These are phyloP conservation scores for Stemphylium lycopersici DNA, from an alignment of 2,329 filamentous ascomycete species.

Conservation along the genomic window DNA sequence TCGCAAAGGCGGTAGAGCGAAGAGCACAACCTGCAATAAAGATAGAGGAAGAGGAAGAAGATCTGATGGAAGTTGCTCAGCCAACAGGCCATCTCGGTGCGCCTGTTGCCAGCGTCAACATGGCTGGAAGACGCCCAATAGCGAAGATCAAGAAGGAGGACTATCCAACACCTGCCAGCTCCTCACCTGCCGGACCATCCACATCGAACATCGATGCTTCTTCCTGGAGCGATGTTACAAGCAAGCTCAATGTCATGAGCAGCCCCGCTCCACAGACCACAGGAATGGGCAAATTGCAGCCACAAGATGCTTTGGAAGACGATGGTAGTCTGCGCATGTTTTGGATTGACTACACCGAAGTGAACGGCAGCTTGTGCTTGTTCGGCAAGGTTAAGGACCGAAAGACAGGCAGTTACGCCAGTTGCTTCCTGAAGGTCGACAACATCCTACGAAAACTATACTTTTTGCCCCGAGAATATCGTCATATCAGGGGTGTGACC, in stretches of 20 bases:
- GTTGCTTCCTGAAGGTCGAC: conserved; percentile 95
- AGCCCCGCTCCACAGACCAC: conserved; percentile 69
- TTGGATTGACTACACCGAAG: conserved; percentile 94
- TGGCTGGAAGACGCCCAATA: conserved; percentile 77
- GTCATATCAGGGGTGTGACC: conserved; percentile 65
- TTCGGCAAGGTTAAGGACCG: conserved; percentile 97
- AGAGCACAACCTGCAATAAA: conserved; percentile 65
- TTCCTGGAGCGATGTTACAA: conserved; percentile 86
- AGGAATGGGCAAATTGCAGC: conserved; percentile 78
- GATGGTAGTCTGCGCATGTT: conserved; percentile 94
- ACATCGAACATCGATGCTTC: conserved; percentile 70
- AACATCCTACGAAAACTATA: conserved; percentile 92
- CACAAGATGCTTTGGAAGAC: conserved; percentile 86
- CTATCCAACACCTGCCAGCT: conserved; percentile 74
- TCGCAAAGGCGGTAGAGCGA: conserved; percentile 76
- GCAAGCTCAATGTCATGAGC: conserved; percentile 83
- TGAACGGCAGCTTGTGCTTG: conserved; percentile 88
- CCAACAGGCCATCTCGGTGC: conserved; percentile 68
- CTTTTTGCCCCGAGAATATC: conserved; percentile 80
- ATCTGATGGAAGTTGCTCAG: conserved; percentile 85
- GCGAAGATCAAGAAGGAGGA: conserved; percentile 73
- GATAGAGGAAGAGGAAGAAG: conserved; percentile 72
- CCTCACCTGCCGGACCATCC: conserved; percentile 71
- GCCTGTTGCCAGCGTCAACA: conserved; percentile 76
- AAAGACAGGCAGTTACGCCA: conserved; percentile 76